Base-by-base conservation (phyloP, 306 rosid genomes). In the Medicago truncatula region DNA sequence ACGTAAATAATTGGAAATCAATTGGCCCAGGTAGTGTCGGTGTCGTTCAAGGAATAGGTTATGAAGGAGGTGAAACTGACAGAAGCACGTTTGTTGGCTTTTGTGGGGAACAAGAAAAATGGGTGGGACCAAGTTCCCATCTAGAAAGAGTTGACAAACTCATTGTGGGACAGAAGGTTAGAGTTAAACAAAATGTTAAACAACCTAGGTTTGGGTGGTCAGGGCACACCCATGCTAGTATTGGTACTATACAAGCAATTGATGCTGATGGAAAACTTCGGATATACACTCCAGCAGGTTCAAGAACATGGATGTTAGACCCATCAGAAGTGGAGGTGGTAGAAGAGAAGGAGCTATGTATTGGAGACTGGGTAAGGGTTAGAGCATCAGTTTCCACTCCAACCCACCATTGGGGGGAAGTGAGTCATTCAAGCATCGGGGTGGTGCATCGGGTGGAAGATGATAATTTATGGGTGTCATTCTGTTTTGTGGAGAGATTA, bases 131-230 rank as follows among this genome's bases (percentile, higher is more conserved):
- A 47, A 85, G 86, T 76, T 84, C 91, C 54, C 83, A 89, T 86
- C 95, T 92, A 3, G 92, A 84, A 84, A 75, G 82, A 80, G 91
- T 82, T 78, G 88, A 82, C 81, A 86, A 71, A 79, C 87, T 90
- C 38, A n/a, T 79, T n/a, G 89, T 90, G 74, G 97, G 98, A 67
- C 92, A 95, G 80, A 95, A 85, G 83, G 96, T 95, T 67, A 82
- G 84, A 60, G 97, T 95, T 52, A 92, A 90, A 73, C 82, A 75
- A 13, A 70, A 81, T 23, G 87, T 92, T 54, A 92, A 84, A 83
- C 97, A 88, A 61, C 99, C 97, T 2, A 85, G 99, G 76, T 95
- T 95, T 81, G 91, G 97, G 21, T 95, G 99, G 99, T 92, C 97
- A 7, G 97, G 93, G 77, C 93, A 95, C 90, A 88, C 81, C 83